A percentile compares a stretch with the other conserved stretches of the same genome.
Evolutionary conservation across 305 asterid species (phyloP).

Genomic region (Rubia balearica): DNA sequence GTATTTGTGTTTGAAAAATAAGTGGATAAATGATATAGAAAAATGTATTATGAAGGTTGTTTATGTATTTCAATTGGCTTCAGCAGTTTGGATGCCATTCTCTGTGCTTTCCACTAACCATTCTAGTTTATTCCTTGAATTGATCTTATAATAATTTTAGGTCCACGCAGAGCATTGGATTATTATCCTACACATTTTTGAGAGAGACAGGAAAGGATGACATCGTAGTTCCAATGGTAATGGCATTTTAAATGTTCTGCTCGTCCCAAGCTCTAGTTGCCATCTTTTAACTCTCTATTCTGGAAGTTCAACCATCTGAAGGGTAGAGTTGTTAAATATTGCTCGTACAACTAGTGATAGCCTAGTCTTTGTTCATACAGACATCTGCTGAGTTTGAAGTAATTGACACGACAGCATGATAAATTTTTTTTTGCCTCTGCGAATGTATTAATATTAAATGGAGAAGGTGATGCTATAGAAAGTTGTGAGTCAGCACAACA

Average conservation of each 20-base stretch:
- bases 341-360: not conserved
- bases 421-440: not conserved
- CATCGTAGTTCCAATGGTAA: constrained; percentile 90
- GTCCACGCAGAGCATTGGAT: constrained; percentile 76
- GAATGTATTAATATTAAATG: not conserved
- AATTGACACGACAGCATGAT: not conserved
- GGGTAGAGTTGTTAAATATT: not conserved
- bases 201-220: constrained; percentile 83
- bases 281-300: not conserved
- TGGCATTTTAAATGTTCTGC: constrained; percentile 2
- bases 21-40: not conserved
- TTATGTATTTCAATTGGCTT: not conserved
- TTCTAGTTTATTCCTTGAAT: not conserved
- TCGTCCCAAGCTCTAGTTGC: not conserved
- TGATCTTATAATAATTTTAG: constrained; percentile 22
- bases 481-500: not conserved
- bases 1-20: not conserved
- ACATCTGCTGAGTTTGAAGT: not conserved
- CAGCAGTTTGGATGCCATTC: not conserved
- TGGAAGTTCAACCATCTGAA: not conserved
- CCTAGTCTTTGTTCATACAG: not conserved
- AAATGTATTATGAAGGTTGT: not conserved
- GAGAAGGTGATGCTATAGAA: not conserved
- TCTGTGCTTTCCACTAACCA: not conserved
- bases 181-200: constrained; percentile 79